Evolutionary conservation across 2,329 filamentous ascomycete species (phyloP), one percentile per base, ranked within the genome.

Genomic region (Fusarium hostae): DNA sequence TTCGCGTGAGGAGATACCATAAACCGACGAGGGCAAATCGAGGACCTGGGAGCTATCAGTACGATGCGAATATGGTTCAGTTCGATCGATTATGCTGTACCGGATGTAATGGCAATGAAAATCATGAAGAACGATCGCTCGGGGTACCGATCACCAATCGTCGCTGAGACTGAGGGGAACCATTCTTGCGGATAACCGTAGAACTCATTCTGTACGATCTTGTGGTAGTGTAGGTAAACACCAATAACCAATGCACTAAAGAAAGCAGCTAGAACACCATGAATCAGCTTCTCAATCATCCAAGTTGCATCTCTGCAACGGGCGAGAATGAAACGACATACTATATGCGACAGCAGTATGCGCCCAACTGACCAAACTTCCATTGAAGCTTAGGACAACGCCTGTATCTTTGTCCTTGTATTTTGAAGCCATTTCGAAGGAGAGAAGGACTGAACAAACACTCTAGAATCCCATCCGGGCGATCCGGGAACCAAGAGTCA

Each of bases 151-250:
- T 99, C 96, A 80, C 96, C 96, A 83, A 99, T 99, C 39, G 96
- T 98, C 43, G 96, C 92, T 34, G 95, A 98, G 26, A 98, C 95
- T 45, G 95, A 97, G 64, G 95, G 95, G 78, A 97, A 97, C 95
- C 95, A 98, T 86, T 98, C 95, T 75, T 97, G 86, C 3, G 95
- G 95, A 79, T 97, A 97, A 76, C 94, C 94, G 82, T 94, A 97
- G 84, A 95, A 93, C 82, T 99, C 94, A 83, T 99, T 99, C 82
- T 98, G 87, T 61, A 99, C 96, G 75, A 99, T 99, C 85, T 99
- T 99, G 79, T 92, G 89, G 84, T 96, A 98, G 83, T 99, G 96
- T 52, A 99, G 87, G 60, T 86, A 88, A 61, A 91, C 85, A 73
- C 95, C 95, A 68, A 97, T 90, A 61, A 95, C 81, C 73, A 98